Conservation (phyloP, 306 rosid species). For the Pterocarpus macrocarpus region DNA sequence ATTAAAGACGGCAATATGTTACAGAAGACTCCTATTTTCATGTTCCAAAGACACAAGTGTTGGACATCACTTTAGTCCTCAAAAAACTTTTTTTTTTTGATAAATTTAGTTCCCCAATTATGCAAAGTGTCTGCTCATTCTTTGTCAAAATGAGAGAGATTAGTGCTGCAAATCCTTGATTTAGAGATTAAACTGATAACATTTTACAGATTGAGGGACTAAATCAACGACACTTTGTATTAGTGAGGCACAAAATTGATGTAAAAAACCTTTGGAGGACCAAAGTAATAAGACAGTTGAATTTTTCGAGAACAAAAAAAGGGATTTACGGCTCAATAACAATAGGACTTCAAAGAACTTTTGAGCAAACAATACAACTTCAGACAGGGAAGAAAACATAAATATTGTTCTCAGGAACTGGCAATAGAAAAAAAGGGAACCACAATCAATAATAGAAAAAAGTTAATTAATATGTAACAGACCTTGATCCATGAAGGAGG, state of each 20-base stretch:
- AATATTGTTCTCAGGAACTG: not conserved
- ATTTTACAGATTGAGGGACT: not conserved
- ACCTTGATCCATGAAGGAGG: slow-evolving; percentile 99
- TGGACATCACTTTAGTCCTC: not conserved
- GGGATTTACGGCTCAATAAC: not conserved
- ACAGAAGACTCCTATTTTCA: not conserved
- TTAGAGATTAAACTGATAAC: not conserved
- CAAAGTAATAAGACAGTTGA: not conserved
- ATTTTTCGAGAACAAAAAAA: no score
- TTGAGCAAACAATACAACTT: slow-evolving; percentile 23
- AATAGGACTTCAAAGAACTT: slow-evolving; percentile 16
- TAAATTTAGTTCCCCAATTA: no score
- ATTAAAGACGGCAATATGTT: not conserved
- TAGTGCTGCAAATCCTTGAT: not conserved
- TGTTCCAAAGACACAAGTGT: not conserved
- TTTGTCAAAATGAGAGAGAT: not conserved
- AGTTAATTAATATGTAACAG: slow-evolving; percentile 29
- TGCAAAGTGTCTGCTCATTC: not conserved
- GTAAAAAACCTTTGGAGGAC: not conserved
- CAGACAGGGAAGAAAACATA: slow-evolving; percentile 4
- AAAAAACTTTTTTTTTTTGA: no score
- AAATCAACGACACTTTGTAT: not conserved
- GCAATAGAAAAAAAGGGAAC: not conserved
- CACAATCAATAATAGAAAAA: not conserved
- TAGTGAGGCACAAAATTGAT: not conserved